These are phyloP conservation scores for Aspergillus versicolor DNA, from an alignment of 2,329 filamentous ascomycete species.

Conservation along the genomic window DNA sequence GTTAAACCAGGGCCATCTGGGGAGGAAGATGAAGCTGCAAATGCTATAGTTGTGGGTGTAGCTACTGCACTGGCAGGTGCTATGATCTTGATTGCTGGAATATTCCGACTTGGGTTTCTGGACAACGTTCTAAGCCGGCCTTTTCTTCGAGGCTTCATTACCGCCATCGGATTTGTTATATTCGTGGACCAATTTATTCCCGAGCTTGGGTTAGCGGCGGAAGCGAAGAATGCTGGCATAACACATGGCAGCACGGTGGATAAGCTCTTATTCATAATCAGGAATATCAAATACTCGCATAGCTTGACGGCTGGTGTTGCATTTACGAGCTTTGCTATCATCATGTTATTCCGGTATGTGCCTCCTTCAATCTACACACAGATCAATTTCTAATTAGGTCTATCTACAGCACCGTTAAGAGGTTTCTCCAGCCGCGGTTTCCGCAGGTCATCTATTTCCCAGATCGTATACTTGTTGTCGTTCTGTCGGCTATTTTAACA, in stretches of 20 bases:
- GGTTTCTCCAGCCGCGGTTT: slow-evolving; percentile 73
- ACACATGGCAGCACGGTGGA: slow-evolving; percentile 82
- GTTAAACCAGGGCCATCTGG: slow-evolving; percentile 66
- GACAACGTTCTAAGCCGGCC: slow-evolving; percentile 92
- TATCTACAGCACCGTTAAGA: slow-evolving; percentile 71
- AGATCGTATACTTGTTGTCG: slow-evolving; percentile 86
- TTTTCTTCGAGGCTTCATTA: slow-evolving; percentile 93
- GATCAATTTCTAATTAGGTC: slow-evolving; percentile 16
- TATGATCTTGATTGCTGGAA: slow-evolving; percentile 82
- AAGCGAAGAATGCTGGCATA: slow-evolving; percentile 62
- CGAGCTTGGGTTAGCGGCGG: slow-evolving; percentile 72
- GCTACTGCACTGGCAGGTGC: slow-evolving; percentile 84
- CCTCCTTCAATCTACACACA: neutral
- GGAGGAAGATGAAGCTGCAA: slow-evolving; percentile 67
- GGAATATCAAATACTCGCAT: slow-evolving; percentile 67
- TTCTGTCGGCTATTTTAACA: slow-evolving; percentile 76
- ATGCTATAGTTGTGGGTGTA: slow-evolving; percentile 82
- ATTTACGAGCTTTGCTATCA: slow-evolving; percentile 75
- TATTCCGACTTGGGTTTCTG: slow-evolving; percentile 84
- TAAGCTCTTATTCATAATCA: slow-evolving; percentile 77
- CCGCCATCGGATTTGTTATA: slow-evolving; percentile 94
- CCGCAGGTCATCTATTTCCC: slow-evolving; percentile 83
- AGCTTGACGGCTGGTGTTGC: slow-evolving; percentile 74
- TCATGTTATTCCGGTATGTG: slow-evolving; percentile 81
- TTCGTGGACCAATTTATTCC: slow-evolving; percentile 92